Evolutionary conservation across 108 stramenopile species (phyloP).

Genomic region (Stephanodiscus minutulus): DNA sequence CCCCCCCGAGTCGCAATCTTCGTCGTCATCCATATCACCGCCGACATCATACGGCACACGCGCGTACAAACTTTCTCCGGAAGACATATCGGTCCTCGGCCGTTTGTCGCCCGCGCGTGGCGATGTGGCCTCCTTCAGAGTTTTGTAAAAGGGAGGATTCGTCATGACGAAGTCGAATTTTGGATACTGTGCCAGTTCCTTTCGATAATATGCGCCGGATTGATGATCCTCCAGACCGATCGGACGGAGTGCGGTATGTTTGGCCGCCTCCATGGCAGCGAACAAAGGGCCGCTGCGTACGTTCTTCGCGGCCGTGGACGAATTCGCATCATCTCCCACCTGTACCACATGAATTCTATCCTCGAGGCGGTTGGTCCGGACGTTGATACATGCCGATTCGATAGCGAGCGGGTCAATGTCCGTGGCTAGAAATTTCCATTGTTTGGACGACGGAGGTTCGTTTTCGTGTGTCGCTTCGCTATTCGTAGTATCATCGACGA

Average conservation of each 20-base stretch:
- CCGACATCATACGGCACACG: conserved; percentile 41
- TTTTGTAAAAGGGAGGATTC: conserved; percentile 93
- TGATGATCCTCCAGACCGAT: conserved; percentile 3
- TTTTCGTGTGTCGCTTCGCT: conserved; percentile 12
- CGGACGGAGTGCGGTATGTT: conserved; percentile 1
- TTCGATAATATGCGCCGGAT: background rate
- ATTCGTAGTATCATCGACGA: conserved; percentile 10
- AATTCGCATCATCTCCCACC: conserved; percentile 39
- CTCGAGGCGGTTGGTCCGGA: conserved; percentile 69
- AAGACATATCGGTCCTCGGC: conserved; percentile 66
- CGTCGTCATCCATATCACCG: conserved; percentile 55
- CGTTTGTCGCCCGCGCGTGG: conserved; percentile 72
- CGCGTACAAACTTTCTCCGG: conserved; percentile 66
- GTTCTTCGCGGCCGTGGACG: background rate
- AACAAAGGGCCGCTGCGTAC: conserved; percentile 25
- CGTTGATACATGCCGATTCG: conserved; percentile 68
- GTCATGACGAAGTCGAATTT: conserved; percentile 88
- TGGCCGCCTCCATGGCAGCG: conserved; percentile 33
- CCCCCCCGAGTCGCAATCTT: conserved; percentile 24
- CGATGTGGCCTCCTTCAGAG: conserved; percentile 49
- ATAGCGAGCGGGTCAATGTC: conserved; percentile 88
- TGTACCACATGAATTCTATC: conserved; percentile 48
- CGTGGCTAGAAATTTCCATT: conserved; percentile 74
- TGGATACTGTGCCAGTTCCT: conserved; percentile 7
- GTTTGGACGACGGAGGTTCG: background rate